phyloP scores from a whole-genome alignment of 208 protist species.

The Leishmania lainsoni region DNA sequence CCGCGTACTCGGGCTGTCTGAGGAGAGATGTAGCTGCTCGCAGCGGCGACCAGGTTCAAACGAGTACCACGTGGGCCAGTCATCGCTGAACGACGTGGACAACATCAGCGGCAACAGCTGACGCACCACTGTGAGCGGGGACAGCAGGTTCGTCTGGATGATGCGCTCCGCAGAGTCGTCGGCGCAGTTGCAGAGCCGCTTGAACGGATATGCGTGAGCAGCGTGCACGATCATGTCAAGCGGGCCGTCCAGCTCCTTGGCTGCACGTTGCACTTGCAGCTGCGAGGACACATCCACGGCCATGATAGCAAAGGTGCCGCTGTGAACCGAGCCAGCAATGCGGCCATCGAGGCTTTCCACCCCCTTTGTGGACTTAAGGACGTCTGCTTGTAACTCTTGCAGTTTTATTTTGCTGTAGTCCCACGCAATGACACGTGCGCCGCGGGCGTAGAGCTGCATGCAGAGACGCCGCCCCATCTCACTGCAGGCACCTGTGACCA shows the following conservation, averaged over 20 bases:
- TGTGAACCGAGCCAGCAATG: not conserved
- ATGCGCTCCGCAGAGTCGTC: conserved; percentile 59
- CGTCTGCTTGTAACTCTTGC: conserved; percentile 48
- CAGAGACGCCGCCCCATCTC: conserved; percentile 50
- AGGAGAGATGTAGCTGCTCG: conserved; percentile 24
- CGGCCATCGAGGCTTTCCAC: not conserved
- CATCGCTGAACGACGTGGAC: not conserved
- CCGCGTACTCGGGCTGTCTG: conserved; percentile 44
- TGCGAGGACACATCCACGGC: conserved; percentile 48
- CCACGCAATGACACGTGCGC: conserved; percentile 63
- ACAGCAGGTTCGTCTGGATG: conserved; percentile 42
- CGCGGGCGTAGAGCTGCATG: conserved; percentile 43
- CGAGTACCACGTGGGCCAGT: too few species aligned
- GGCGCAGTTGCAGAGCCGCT: conserved; percentile 40
- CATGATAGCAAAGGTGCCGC: conserved; percentile 11
- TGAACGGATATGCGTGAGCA: conserved; percentile 26
- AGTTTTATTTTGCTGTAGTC: conserved; percentile 55
- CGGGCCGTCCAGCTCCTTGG: conserved; percentile 37
- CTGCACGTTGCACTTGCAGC: conserved; percentile 48
- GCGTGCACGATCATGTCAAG: conserved; percentile 61
- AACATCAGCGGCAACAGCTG: conserved; percentile 43
- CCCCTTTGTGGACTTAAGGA: conserved; percentile 8
- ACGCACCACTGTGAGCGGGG: conserved; percentile 36
- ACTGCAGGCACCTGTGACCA: conserved; percentile 64
- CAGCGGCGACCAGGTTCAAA: conserved; percentile 40